Base-by-base conservation (phyloP, 148 eudicot genomes). In the Camellia sinensis region DNA sequence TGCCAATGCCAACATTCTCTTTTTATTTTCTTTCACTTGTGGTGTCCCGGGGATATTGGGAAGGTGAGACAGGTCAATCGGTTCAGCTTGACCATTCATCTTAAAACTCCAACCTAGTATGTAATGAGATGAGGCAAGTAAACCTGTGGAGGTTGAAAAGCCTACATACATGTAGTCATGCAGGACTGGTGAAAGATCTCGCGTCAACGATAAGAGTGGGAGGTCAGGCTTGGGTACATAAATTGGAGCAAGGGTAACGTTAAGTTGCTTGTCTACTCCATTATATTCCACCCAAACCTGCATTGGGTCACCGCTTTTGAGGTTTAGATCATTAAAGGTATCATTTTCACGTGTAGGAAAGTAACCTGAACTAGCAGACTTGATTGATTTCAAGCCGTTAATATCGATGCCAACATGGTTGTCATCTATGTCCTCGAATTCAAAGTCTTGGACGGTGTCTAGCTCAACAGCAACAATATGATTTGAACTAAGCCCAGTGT, bases 351-450 rank as follows among this genome's bases (percentile, higher is more conserved):
- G 61, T 2, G 41, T 7, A 4, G 37, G 37, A 29, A 54, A 81
- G 37, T 81, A 81, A 41, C 79, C 77, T 53, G 83, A 75, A 4
- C 70, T 50, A 10, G 75, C 69, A 7, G 68, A 19, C 8, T 44
- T 4, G 63, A 40, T 53, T 15, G 83, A 84, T 0, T 0, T 8
- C 61, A 80, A 41, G 68, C 80, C 7, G 5, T 84, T 76, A 56
- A 84, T 63, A 52, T 84, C 86, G 17, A 84, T 74, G 10, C 86
- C 86, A 2, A 80, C 78, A 84, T 84, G 86, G 43, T 84, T 80
- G 19, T 78, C 37, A 41, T 71, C 52, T 9, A 76, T 80, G 64
- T 84, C 37, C 37, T 1, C 1, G 81, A 0, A 7, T 1, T 29
- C 65, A 3, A 0, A 3, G 41, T 19, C 5, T 4, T 43, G 17